phyloP scores from a whole-genome alignment of 805 yeast species.

The Pichia californica region DNA sequence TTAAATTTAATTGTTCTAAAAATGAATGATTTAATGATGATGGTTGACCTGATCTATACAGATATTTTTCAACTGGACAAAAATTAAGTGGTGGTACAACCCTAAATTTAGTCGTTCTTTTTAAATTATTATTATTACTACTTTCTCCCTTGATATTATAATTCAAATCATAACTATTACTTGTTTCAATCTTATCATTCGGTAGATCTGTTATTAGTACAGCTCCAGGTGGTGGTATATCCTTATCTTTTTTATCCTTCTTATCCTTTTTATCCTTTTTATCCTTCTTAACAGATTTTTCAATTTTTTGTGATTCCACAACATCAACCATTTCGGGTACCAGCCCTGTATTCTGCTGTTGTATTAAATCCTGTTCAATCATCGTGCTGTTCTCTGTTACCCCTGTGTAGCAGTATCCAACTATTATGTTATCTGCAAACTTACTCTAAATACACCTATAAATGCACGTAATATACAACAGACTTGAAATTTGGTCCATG shows the following conservation, averaged over 20 bases:
- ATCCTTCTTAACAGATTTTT: background rate
- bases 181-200: background rate
- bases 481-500: no score
- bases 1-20: constrained; percentile 62
- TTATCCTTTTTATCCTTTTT: constrained; percentile 4
- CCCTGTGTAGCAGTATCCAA: no score
- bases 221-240: constrained; percentile 4
- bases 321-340: no score
- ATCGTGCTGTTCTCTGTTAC: no score
- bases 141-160: no score
- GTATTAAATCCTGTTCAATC: no score
- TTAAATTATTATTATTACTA: background rate
- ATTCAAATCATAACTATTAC: background rate
- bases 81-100: constrained; percentile 93
- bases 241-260: constrained; percentile 5
- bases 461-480: no score
- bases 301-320: background rate
- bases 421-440: no score
- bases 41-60: constrained; percentile 93
- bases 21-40: constrained; percentile 89
- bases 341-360: background rate
- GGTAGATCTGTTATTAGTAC: constrained; percentile 3
- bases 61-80: constrained; percentile 84
- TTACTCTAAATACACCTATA: no score
- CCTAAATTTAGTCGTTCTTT: constrained; percentile 42